These are phyloP conservation scores for Pythium myriotylum DNA, from an alignment of 352 stramenopile genomes.

Conservation along the genomic window DNA sequence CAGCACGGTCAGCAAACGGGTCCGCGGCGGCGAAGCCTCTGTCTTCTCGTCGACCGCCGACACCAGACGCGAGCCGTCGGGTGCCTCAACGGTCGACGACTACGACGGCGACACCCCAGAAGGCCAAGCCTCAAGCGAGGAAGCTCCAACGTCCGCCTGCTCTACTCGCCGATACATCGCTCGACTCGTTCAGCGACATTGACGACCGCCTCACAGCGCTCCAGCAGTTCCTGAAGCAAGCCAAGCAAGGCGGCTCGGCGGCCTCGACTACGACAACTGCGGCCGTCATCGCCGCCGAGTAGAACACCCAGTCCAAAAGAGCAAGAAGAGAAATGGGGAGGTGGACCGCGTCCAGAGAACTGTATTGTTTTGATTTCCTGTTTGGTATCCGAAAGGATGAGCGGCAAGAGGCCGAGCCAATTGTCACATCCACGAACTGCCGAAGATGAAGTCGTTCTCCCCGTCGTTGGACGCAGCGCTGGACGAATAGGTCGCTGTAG, in stretches of 20 bases:
- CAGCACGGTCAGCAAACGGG: slow-evolving; percentile 17
- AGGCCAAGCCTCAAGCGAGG: slow-evolving; percentile 4
- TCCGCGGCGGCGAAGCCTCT: not conserved
- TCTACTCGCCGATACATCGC: slow-evolving; percentile 58
- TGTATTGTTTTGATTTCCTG: slow-evolving; percentile 9
- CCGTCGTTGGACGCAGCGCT: not conserved
- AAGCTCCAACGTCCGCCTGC: slow-evolving; percentile 23
- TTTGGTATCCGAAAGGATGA: not conserved
- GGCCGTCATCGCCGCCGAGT: slow-evolving; percentile 5
- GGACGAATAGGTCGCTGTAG: slow-evolving; percentile 11
- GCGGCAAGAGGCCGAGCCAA: not conserved
- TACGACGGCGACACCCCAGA: not conserved
- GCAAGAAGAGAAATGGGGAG: not conserved
- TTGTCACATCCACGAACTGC: slow-evolving; percentile 22
- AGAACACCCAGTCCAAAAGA: not conserved
- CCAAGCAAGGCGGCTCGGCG: slow-evolving; percentile 52
- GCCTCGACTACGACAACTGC: slow-evolving; percentile 8
- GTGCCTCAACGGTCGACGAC: not conserved
- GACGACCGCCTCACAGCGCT: slow-evolving; percentile 82
- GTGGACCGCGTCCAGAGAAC: slow-evolving; percentile 14
- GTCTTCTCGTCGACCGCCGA: not conserved
- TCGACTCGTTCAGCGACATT: slow-evolving; percentile 85
- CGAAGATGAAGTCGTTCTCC: slow-evolving; percentile 24
- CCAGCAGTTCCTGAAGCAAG: slow-evolving; percentile 81
- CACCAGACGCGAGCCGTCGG: not conserved